phyloP scores from a whole-genome alignment of 352 stramenopile genomes.

The Phytophthora cactorum region DNA sequence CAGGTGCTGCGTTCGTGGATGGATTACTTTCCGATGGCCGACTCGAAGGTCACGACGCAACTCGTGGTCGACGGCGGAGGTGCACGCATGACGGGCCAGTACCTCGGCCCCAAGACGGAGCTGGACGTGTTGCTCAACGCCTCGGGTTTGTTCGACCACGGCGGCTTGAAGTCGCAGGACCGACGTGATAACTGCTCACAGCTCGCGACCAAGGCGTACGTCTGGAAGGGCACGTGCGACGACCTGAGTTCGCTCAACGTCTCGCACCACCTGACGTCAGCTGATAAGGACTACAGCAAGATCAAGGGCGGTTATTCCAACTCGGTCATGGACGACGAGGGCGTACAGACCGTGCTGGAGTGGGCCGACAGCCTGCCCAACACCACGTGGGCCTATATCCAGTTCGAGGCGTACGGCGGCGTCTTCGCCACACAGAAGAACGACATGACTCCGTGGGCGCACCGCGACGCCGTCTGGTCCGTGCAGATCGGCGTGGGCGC shows the following conservation, averaged over 20 bases:
- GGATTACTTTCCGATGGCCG: slow-evolving; percentile 56
- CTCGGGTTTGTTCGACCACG: slow-evolving; percentile 42
- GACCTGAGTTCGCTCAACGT: slow-evolving; percentile 45
- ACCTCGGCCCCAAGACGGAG: slow-evolving; percentile 44
- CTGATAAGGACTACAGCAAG: slow-evolving; percentile 55
- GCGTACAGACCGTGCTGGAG: slow-evolving; percentile 43
- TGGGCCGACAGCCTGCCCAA: slow-evolving; percentile 43
- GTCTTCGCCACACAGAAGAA: slow-evolving; percentile 49
- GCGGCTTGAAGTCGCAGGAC: slow-evolving; percentile 42
- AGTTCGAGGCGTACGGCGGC: slow-evolving; percentile 63
- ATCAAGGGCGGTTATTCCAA: slow-evolving; percentile 61
- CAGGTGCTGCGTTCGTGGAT: slow-evolving; percentile 54
- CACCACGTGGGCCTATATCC: slow-evolving; percentile 52
- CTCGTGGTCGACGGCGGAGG: slow-evolving; percentile 45
- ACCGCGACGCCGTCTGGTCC: slow-evolving; percentile 53
- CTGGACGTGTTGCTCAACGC: slow-evolving; percentile 42
- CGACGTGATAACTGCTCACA: slow-evolving; percentile 51
- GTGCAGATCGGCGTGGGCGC: slow-evolving; percentile 52
- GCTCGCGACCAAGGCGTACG: slow-evolving; percentile 57
- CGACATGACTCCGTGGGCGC: slow-evolving; percentile 54
- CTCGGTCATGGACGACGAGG: slow-evolving; percentile 43
- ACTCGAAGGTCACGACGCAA: slow-evolving; percentile 57
- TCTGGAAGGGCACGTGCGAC: slow-evolving; percentile 50
- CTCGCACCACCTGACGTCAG: slow-evolving; percentile 36
- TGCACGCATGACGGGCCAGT: slow-evolving; percentile 49